A percentile compares a stretch with the other conserved stretches of the same genome.
Conservation (phyloP, 208 protist genomes). For the Leishmania lainsoni region DNA sequence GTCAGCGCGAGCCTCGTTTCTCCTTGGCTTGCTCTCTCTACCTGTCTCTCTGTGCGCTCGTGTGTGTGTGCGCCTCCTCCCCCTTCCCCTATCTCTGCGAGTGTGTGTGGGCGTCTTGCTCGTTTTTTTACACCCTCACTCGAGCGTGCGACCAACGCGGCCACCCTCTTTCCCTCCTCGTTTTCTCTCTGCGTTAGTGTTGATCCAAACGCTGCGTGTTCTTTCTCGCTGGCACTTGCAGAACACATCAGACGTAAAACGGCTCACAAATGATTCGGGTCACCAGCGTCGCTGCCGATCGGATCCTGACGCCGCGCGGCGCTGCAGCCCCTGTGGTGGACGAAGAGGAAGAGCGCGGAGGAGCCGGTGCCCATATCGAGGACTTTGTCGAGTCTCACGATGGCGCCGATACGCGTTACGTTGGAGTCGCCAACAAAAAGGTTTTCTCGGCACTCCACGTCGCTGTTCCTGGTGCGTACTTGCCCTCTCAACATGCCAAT, state of each 20-base stretch:
- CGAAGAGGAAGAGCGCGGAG: conserved; percentile 7
- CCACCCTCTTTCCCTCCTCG: neutral
- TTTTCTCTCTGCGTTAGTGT: conserved; percentile 2
- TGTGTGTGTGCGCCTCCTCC: conserved; percentile 6
- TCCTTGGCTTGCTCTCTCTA: neutral
- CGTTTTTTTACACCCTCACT: too few relatives aligned
- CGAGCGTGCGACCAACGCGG: neutral
- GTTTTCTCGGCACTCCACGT: conserved; percentile 20
- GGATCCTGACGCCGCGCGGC: neutral
- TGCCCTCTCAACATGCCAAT: neutral
- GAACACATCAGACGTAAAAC: neutral
- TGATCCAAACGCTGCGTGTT: neutral
- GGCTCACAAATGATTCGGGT: neutral
- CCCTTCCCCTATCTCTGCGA: neutral
- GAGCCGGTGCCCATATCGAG: neutral
- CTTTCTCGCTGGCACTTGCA: neutral
- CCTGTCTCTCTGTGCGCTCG: neutral
- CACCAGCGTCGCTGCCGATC: neutral
- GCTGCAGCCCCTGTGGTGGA: neutral
- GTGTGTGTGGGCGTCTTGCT: neutral
- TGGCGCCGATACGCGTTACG: conserved; percentile 28
- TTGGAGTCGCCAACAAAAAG: conserved; percentile 25
- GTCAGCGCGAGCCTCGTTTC: neutral
- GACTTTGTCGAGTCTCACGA: neutral
- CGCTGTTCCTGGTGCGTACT: neutral